Base-by-base conservation (phyloP, 148 eudicot species). In the Rhododendron vialii region DNA sequence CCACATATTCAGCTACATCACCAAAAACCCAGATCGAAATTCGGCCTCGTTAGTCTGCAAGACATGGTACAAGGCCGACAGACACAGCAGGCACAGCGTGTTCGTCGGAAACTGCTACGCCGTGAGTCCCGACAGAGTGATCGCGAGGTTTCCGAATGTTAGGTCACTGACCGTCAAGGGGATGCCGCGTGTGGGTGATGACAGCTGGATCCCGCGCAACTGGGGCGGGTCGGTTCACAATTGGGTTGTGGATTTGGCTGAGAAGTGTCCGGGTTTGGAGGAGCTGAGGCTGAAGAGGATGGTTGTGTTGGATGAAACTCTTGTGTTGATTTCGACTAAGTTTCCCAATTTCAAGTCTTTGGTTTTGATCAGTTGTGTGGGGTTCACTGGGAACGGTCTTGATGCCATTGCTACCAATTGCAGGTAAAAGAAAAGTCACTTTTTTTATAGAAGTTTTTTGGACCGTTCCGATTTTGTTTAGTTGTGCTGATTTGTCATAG, bases 391-490 rank as follows among this genome's bases (percentile, higher is more conserved):
- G 24, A 43, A 41, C 2, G 80, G 80, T 41, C 80, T 77, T 20
- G 80, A 3, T 38, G 80, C 80, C 50, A 77, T 77, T 36, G 80
- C 80, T 77, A 20, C 80, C 28, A 77, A 41, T 77, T 77, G 80
- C 80, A 77, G 80, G 80, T 77, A 77, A 36, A 77, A 18, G 14
- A 12, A 2, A 36, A 38, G 38, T 36, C 28, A 22, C 28, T 41
- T 20, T 15, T 12, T 75, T 75, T 33, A 5, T 14, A 12, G 35
- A 22, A 74, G 22, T 51, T 51, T 67, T 67, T 38, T 75, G 79
- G 20, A 0, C 41, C 12, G 6, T 35, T 36, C 0, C 22, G 9
- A 36, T 33, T 17, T 17, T 75, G 24, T 75, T 20, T 47, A 15
- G 41, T 75, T 74, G 24, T 76, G 24, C 13, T 38, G 15, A 14